Evolutionary conservation across 179 eudicot species (phyloP), one percentile per base, ranked within the genome.

Genomic region (Vitellaria paradoxa): DNA sequence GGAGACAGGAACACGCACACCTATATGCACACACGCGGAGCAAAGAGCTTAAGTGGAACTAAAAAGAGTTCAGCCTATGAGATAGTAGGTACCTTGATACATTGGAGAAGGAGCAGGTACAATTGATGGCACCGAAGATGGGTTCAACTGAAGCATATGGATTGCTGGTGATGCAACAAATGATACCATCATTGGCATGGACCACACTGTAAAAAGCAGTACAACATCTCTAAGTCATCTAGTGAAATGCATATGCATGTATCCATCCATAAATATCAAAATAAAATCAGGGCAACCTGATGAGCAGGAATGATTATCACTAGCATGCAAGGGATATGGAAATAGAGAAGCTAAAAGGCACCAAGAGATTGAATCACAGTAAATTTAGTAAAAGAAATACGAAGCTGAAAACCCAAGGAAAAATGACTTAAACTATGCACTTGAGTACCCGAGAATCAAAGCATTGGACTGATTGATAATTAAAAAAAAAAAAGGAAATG

Each of bases 81-180:
- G 17, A 74, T 61, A 72, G 42, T 46, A 63, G 18, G 68, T 66
- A 91, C 97, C 96, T 88, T 70, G 87, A 83, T 80, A 67, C 45
- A 84, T 50, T 30, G 90, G 91, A 86, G 96, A 86, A 53, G 96
- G 90, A 77, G 87, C 81, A 61, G 91, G 89, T 50, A 82, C 86
- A 69, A 68, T 59, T 37, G 89, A 82, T 64, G 91, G 83, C 66
- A 78, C 80, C 49, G 70, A 65, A 81, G 76, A 79, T 55, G 90
- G 87, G 75, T 78, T 87, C 57, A 68, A 56, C 81, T 46, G 77
- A 49, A 70, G 60, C 52, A 57, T 53, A 42, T 37, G 80, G 26
- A 74, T 77, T 53, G 78, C 75, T 68, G 30, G 68, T 66, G 75
- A 65, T 57, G 86, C 77, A 81, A 84, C 70, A 24, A 81, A 77